Evolutionary conservation across 228 moss, liverwort and hornwort species (phyloP), one percentile per base, ranked within the genome.

Genomic region (Sphagnum magellanicum): DNA sequence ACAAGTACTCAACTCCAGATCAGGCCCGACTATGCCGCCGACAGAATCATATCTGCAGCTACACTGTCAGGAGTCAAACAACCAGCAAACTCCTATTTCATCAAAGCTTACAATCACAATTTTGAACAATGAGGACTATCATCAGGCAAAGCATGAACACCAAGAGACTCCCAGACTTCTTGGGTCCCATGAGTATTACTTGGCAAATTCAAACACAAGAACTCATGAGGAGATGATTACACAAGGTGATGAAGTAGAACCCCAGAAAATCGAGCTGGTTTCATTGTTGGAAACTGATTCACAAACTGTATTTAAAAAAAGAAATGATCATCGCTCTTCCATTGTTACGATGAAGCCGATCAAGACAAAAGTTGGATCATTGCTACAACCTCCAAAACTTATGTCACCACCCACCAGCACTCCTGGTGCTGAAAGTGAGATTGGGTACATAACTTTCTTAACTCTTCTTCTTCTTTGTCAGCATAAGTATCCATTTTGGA

Each of bases 261-360:
- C 15, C 6, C 55, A 32, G 78, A 78, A 60, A 72, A 55, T 60
- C 71, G 14, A 17, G 70, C 32, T 53, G 16, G 48, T 6, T 49
- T 48, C 6, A 70, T 61, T 64, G 64, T 60, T 55, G 12, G 12
- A 55, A 12, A 55, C 9, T 55, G 9, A 55, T 1, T 55, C 12
- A 12, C 55, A 55, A 32, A 32, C 32, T 32, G 32, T 32, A 32
- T 32, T 32, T 55, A 64, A 66, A 64, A 59, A 62, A 46, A 55
- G 53, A 32, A 16, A 59, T 67, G 63, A 68, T 14, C 75, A 71
- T 52, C 87, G 80, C 53, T 85, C 83, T 55, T 64, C 84, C 13
- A 81, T 80, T 58, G 87, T 85, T 60, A 77, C 88, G n/a, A 82
- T 88, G 75, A 93, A 89, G 51, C 98, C 92, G 1, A 74, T 89